These are phyloP conservation scores for Fusarium sp. DNA, from an alignment of 2,329 filamentous ascomycete genomes.

Conservation along the genomic window DNA sequence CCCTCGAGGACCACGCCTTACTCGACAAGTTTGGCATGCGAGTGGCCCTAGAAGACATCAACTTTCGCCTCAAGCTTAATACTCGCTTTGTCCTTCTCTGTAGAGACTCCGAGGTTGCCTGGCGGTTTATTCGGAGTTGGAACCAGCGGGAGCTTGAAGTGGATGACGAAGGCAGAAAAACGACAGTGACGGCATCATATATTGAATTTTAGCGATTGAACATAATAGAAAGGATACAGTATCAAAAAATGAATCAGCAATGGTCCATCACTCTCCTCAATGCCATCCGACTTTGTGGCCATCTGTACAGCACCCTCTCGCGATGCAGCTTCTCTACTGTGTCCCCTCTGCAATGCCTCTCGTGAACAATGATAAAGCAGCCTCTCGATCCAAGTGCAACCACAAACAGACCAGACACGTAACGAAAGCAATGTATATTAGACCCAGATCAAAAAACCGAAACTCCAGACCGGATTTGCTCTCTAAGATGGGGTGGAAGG, in stretches of 20 bases:
- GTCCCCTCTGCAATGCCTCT: constrained; percentile 4
- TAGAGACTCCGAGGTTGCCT: constrained; percentile 48
- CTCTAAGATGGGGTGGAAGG: constrained; percentile 49
- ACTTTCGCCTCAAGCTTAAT: constrained; percentile 34
- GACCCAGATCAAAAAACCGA: constrained; percentile 57
- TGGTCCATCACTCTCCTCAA: constrained; percentile 7
- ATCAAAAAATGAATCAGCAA: constrained; percentile 7
- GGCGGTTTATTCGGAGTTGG: constrained; percentile 57
- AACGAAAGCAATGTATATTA: constrained; percentile 56
- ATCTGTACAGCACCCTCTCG: constrained; percentile 8
- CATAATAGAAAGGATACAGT: constrained; percentile 3
- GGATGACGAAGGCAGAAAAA: constrained; percentile 23
- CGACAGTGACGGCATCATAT: constrained; percentile 47
- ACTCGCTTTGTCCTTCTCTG: constrained; percentile 51
- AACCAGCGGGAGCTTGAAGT: constrained; percentile 49
- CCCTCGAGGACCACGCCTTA: neutral
- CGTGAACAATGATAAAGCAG: constrained; percentile 13
- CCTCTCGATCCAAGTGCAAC: constrained; percentile 21
- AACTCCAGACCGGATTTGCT: constrained; percentile 63
- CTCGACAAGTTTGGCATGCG: constrained; percentile 13
- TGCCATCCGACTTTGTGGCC: neutral
- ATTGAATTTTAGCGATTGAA: constrained; percentile 48
- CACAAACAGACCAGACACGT: constrained; percentile 25
- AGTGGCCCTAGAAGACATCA: constrained; percentile 10
- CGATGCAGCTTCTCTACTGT: constrained; percentile 15